Evolutionary conservation across 2,329 filamentous ascomycete species (phyloP).

Genomic region (Cercospora sojina): DNA sequence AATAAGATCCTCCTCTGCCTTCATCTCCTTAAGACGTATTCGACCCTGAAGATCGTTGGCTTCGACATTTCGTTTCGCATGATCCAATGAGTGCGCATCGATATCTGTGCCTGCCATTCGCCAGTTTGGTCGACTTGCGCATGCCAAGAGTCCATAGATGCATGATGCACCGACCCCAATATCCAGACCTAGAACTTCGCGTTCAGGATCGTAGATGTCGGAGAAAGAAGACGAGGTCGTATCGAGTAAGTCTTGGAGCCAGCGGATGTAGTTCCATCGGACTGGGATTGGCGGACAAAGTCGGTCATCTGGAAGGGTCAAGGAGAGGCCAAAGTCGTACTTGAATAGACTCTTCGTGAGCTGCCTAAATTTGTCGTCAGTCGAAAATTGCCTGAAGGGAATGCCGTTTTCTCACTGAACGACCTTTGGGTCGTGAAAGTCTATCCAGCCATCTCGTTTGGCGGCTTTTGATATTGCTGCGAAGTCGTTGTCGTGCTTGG

Average conservation of each 20-base stretch:
- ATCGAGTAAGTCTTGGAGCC: conserved; percentile 80
- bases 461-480: conserved; percentile 48
- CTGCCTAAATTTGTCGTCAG: conserved; percentile 39
- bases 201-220: conserved; percentile 47
- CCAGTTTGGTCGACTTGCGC: conserved; percentile 67
- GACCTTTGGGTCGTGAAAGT: conserved; percentile 76
- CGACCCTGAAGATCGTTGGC: conserved; percentile 64
- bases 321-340: conserved; percentile 68
- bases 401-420: conserved; percentile 58
- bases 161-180: conserved; percentile 84
- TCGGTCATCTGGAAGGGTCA: conserved; percentile 73
- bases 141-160: conserved; percentile 85
- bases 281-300: conserved; percentile 78
- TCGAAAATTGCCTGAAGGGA: conserved; percentile 55
- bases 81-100: conserved; percentile 66
- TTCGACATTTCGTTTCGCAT: conserved; percentile 65
- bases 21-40: conserved; percentile 64
- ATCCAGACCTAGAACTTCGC: conserved; percentile 58
- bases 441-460: conserved; percentile 58
- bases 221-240: conserved; percentile 57
- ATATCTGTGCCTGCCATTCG: conserved; percentile 60
- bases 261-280: conserved; percentile 81
- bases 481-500: conserved; percentile 59
- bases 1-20: conserved; percentile 57
- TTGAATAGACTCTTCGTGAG: conserved; percentile 77